These are phyloP conservation scores for Apiotrichum montevideense DNA, from an alignment of 1,284 basidiomycete species.

Conservation along the genomic window DNA sequence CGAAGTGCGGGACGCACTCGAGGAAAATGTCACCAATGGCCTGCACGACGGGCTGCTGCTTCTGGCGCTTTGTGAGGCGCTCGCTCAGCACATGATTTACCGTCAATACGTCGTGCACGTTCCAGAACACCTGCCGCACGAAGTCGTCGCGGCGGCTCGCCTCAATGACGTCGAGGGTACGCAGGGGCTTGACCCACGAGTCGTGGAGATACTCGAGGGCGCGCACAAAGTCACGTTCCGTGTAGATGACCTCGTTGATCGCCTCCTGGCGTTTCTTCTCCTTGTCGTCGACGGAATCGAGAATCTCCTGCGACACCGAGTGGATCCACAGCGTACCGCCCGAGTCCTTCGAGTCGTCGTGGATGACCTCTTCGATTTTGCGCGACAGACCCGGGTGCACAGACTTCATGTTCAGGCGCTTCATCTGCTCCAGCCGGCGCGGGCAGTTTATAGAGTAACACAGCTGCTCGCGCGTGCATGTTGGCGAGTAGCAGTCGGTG, in stretches of 20 bases:
- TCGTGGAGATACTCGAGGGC: conserved; percentile 98
- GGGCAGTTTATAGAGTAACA: conserved; percentile 99
- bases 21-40: conserved; percentile 86
- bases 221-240: conserved; percentile 93
- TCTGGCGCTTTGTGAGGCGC: conserved; percentile 91
- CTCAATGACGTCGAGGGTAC: conserved; percentile 64
- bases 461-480: conserved; percentile 83
- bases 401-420: conserved; percentile 75
- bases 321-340: conserved; percentile 90
- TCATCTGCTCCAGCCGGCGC: conserved; percentile 85
- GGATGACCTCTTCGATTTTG: conserved; percentile 72
- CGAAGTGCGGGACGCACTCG: conserved; percentile 81
- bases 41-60: conserved; percentile 86
- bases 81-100: conserved; percentile 87
- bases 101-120: conserved; percentile 85
- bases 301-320: conserved; percentile 88
- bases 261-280: conserved; percentile 98
- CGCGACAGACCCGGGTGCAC: conserved; percentile 75
- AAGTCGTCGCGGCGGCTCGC: conserved; percentile 74
- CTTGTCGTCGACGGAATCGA: conserved; percentile 80
- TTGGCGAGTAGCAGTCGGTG: conserved; percentile 97
- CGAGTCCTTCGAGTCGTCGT: conserved; percentile 71
- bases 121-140: conserved; percentile 95
- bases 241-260: conserved; percentile 98
- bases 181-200: conserved; percentile 83